These are phyloP conservation scores for Rhizopogon rudus DNA, from an alignment of 768 basidiomycete genomes.

Conservation along the genomic window DNA sequence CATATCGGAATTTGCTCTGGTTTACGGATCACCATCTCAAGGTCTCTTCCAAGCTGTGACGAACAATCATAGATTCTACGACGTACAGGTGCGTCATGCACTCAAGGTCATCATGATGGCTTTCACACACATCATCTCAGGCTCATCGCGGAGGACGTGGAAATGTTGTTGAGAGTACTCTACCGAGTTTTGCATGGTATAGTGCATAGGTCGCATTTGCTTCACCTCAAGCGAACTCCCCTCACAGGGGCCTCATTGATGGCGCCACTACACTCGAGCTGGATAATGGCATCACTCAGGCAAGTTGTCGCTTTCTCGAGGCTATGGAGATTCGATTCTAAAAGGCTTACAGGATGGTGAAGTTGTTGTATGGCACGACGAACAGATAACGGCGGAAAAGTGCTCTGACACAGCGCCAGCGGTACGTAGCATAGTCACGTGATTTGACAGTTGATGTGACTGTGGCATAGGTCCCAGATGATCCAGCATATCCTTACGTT, in stretches of 20 bases:
- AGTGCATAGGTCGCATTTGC: conserved; percentile 1
- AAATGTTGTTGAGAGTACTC: conserved; percentile 65
- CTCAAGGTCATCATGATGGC: neutral
- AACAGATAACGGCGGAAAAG: conserved; percentile 55
- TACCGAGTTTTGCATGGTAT: conserved; percentile 76
- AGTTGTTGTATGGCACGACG: conserved; percentile 81
- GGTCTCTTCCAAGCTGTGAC: conserved; percentile 10
- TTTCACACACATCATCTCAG: conserved; percentile 28
- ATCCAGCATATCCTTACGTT: conserved; percentile 70
- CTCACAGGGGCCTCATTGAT: conserved; percentile 62
- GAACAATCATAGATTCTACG: conserved; percentile 32
- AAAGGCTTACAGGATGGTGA: conserved; percentile 53
- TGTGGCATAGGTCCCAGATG: conserved; percentile 40
- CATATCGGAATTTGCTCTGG: conserved; percentile 7
- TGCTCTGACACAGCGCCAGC: conserved; percentile 65
- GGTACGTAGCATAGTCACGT: conserved; percentile 31
- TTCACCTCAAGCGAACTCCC: conserved; percentile 3
- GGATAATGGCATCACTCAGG: conserved; percentile 75
- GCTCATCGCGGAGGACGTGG: conserved; percentile 77
- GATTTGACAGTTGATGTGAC: conserved; percentile 1
- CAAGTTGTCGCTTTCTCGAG: conserved; percentile 16
- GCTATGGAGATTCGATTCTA: conserved; percentile 3
- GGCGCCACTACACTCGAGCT: conserved; percentile 75
- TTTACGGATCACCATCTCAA: conserved; percentile 25
- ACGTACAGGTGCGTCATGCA: conserved; percentile 40